Evolutionary conservation across 2,329 filamentous ascomycete species (phyloP).

Genomic region (Penicillium crustosum): DNA sequence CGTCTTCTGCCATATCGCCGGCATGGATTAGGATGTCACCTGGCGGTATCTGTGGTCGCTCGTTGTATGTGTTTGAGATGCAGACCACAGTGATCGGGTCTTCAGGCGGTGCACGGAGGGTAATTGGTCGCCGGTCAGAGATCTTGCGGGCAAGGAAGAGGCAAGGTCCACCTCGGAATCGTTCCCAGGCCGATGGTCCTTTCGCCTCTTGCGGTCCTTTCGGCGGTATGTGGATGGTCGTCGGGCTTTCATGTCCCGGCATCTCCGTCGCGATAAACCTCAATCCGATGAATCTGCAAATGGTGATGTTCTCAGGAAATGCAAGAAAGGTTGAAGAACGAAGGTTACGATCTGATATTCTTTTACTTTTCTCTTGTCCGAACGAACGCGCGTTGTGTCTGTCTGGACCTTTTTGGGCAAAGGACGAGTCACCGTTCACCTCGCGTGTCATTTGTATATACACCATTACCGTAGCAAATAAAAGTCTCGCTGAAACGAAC

Average conservation of each 20-base stretch:
- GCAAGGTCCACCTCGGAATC: neutral
- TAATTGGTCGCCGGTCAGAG: neutral
- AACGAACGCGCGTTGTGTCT: too few species aligned
- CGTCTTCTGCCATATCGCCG: neutral
- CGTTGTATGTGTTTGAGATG: neutral
- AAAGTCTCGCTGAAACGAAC: neutral
- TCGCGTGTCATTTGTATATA: too few species aligned
- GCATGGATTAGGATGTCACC: slow-evolving; percentile 3
- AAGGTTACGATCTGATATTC: too few species aligned
- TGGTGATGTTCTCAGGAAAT: neutral
- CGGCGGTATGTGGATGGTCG: neutral
- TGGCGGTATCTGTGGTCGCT: neutral
- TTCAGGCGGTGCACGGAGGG: neutral
- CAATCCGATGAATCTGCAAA: neutral
- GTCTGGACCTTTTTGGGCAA: too few species aligned
- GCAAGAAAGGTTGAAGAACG: neutral
- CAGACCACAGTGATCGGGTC: neutral
- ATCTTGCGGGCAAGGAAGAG: slow-evolving; percentile 3
- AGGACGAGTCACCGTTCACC: neutral
- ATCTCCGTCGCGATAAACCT: too few species aligned
- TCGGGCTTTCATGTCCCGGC: too few species aligned
- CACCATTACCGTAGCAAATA: neutral
- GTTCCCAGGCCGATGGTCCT: neutral
- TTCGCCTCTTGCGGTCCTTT: too few species aligned
- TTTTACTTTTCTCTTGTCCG: too few species aligned